Conservation (phyloP, 441 rosid species). For the Jatropha multifida region DNA sequence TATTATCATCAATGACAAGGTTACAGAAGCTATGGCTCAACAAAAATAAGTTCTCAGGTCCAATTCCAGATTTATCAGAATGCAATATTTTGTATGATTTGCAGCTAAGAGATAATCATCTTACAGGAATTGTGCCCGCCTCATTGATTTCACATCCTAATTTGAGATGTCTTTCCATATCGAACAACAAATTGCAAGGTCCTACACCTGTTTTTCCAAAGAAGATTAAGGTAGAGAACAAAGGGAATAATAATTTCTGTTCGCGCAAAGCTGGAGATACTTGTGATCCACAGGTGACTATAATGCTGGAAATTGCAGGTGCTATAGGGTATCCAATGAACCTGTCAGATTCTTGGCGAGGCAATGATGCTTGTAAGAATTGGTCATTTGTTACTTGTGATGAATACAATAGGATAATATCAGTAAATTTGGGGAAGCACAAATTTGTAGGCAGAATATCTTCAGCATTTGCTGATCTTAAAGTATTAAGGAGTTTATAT, state of each 20-base stretch:
- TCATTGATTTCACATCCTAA: not conserved
- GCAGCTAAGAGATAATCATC: not conserved
- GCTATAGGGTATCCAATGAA: slow-evolving; percentile 11
- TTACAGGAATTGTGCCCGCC: not conserved
- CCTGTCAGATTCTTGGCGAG: slow-evolving; percentile 11
- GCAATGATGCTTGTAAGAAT: slow-evolving; percentile 18
- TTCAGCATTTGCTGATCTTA: slow-evolving; percentile 47
- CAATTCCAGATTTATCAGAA: not conserved
- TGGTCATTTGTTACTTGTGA: slow-evolving; percentile 4
- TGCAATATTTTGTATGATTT: not conserved
- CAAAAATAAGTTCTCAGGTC: not conserved
- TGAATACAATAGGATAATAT: not conserved
- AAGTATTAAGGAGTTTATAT: slow-evolving; percentile 39
- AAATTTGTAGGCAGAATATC: slow-evolving; percentile 51
- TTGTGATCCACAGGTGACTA: slow-evolving; percentile 9
- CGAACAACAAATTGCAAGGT: not conserved
- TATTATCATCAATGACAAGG: not conserved
- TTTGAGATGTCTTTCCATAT: not conserved
- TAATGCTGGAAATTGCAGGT: not conserved
- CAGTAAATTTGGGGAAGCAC: slow-evolving; percentile 8
- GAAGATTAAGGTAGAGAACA: not conserved
- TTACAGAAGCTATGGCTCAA: not conserved
- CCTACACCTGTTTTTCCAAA: not conserved
- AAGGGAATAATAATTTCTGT: slow-evolving; percentile 14
- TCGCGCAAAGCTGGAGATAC: not conserved